Evolutionary conservation across 805 yeast species (phyloP), one percentile per base, ranked within the genome.

Genomic region (Barnettozyma sucrosica): DNA sequence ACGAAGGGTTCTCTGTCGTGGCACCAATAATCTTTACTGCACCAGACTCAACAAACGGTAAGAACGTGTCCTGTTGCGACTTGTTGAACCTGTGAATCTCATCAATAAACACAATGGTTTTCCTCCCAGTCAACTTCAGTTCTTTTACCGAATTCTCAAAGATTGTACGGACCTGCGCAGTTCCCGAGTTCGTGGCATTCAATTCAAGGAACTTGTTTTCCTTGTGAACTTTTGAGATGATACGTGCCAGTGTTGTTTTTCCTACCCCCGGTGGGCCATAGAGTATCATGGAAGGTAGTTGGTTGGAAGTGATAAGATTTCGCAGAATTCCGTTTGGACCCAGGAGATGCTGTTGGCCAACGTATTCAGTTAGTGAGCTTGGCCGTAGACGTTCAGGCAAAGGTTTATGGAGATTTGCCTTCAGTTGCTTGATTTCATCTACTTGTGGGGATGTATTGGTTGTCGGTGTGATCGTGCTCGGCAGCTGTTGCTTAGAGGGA

Each of bases 241-340:
- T 61, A n/a, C 85, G 64, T 0, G 95, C 93, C 24, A 93, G 62
- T 0, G 97, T 84, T 0, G 99, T 93, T 61, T 93, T 93, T 0
- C 72, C 92, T 3, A 89, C 90, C 0, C 99, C 99, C 2, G 97
- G 95, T 1, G 96, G 96, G 0, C 99, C 99, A 86, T 93, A 85
- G 5, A 93, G 67, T 2, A 93, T 80, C 80, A 93, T 74, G 0
- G 97, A 89, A 1, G 97, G 97, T 7, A 86, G 69, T 41, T 72
- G 69, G n/a, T 83, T 65, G 18, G 75, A 66, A 33, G 75, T 72
- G 2, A 90, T 71, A 51, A 85, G 85, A 40, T 81, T 81, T 24
- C 80, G 67, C 3, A 92, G 66, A 3, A 82, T 69, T 1, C 97
- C 95, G 7, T 72, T 56, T 2, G 68, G 65, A 0, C 86, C 84